Base-by-base conservation (phyloP, 768 basidiomycete genomes). In the Megacollybia marginata region DNA sequence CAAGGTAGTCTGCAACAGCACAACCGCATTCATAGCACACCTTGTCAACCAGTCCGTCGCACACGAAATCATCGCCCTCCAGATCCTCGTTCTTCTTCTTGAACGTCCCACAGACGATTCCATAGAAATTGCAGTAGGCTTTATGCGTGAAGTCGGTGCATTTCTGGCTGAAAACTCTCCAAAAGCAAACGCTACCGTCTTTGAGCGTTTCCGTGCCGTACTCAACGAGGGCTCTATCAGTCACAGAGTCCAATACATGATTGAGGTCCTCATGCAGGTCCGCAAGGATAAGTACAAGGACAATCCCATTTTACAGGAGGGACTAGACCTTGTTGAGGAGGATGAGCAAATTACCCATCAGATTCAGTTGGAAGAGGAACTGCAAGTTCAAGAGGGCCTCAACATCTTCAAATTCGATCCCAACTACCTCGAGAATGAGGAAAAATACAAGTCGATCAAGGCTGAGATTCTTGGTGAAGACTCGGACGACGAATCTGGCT, bases 211-310 rank as follows among this genome's bases (percentile, higher is more conserved):
- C 81, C 86, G 96, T 43, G 91, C 92, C 1, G 92, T 97, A 9
- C 72, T 99, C 33, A 96, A 98, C 66, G 96, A 98, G 65, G 92
- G 92, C 20, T 72, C 78, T 42, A 95, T 99, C 65, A 93, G 90
- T 60, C 93, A 98, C 58, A 83, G 96, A 57, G 91, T 95, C 28
- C 96, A 98, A 63, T 99, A 97, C 69, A 97, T 97, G 96, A 92
- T 99, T 57, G 96, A 98, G 69, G 96, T 98, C 3, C 75, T 98
- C 44, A 98, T 99, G 91, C 96, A 98, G 68, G 91, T 96, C 8
- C 78, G 96, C 57, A 97, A 96, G 72, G 96, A 99, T 74, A 94
- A 92, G 68, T 98, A 91, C 76, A 98, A 98, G 76, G 96, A 98
- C 62, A 98, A 99, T 64, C 94, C 94, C 15, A 82, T 92, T 55